A percentile compares a stretch with the other conserved stretches of the same genome.
phyloP scores from a whole-genome alignment of 768 basidiomycete genomes.

The Lentinula edodes region DNA sequence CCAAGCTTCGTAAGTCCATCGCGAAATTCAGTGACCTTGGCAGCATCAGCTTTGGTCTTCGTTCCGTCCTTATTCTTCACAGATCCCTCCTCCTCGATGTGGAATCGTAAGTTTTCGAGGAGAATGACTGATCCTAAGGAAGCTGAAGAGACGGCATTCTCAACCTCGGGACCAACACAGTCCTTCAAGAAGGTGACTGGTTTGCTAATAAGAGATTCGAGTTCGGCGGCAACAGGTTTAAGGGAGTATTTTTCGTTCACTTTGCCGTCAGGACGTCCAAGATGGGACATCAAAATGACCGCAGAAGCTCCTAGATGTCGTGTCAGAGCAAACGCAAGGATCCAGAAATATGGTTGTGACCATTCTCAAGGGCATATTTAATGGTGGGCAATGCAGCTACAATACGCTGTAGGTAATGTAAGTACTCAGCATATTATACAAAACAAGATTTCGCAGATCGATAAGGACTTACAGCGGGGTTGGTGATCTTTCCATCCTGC shows the following conservation, averaged over 20 bases:
- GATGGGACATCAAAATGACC: constrained; percentile 95
- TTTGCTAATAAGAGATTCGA: constrained; percentile 66
- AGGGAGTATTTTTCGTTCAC: constrained; percentile 87
- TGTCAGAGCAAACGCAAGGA: constrained; percentile 9
- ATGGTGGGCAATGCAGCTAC: constrained; percentile 95
- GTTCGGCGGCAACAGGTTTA: constrained; percentile 76
- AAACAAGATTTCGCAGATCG: not conserved
- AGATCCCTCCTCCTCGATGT: constrained; percentile 96
- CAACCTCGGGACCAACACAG: constrained; percentile 82
- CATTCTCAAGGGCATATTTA: constrained; percentile 84
- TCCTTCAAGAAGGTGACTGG: constrained; percentile 79
- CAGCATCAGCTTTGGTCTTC: constrained; percentile 90
- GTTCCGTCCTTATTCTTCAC: constrained; percentile 90
- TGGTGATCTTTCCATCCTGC: constrained; percentile 88
- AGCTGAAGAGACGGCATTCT: constrained; percentile 68
- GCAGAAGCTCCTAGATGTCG: constrained; percentile 58
- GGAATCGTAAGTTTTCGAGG: constrained; percentile 97
- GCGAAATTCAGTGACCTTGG: constrained; percentile 77
- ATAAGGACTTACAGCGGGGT: constrained; percentile 74
- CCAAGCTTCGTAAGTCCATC: constrained; percentile 86
- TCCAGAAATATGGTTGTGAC: constrained; percentile 28
- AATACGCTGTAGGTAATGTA: constrained; percentile 63
- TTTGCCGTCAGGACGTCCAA: constrained; percentile 95
- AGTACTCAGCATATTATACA: constrained; percentile 9
- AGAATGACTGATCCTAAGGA: constrained; percentile 71